These are phyloP conservation scores for Cylindricascospora bacillispora DNA, from an alignment of 1,139 yeast species.

Conservation along the genomic window DNA sequence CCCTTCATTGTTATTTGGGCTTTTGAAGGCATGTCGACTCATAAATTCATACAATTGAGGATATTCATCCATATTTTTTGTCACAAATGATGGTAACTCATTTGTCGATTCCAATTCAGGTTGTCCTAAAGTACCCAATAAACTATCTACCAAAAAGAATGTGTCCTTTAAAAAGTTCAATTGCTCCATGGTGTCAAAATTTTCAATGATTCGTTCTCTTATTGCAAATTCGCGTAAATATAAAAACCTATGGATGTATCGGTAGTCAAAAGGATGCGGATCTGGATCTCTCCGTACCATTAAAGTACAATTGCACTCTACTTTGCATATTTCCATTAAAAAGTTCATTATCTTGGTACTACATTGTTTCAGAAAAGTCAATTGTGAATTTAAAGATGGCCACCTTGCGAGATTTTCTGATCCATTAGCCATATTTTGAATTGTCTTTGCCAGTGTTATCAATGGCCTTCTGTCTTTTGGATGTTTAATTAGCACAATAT, in stretches of 20 bases:
- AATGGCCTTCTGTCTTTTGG: slow-evolving; percentile 52
- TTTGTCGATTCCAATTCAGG: slow-evolving; percentile 36
- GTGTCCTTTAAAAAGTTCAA: slow-evolving; percentile 17
- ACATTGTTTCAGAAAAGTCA: slow-evolving; percentile 33
- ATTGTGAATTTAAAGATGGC: slow-evolving; percentile 37
- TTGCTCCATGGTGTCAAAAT: slow-evolving; percentile 15
- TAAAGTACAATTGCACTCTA: slow-evolving; percentile 12
- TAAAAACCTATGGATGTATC: slow-evolving; percentile 53
- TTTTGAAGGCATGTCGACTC: slow-evolving; percentile 50
- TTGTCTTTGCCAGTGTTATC: slow-evolving; percentile 69
- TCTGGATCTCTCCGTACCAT: slow-evolving; percentile 9
- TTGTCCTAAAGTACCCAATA: slow-evolving; percentile 30
- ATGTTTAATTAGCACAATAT: slow-evolving; percentile 30
- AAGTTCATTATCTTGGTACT: slow-evolving; percentile 37
- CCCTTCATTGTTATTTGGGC: slow-evolving; percentile 28
- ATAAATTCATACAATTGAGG: slow-evolving; percentile 60
- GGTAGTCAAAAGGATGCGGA: slow-evolving; percentile 30
- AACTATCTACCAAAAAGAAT: slow-evolving; percentile 21
- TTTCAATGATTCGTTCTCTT: slow-evolving; percentile 30
- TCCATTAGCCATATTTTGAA: slow-evolving; percentile 84
- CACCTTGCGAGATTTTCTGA: slow-evolving; percentile 47
- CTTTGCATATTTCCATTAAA: slow-evolving; percentile 28
- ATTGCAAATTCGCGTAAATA: slow-evolving; percentile 49
- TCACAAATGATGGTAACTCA: slow-evolving; percentile 41
- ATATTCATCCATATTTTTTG: slow-evolving; percentile 36